Base-by-base conservation (phyloP, 768 basidiomycete genomes). In the Scleroderma citrinum region DNA sequence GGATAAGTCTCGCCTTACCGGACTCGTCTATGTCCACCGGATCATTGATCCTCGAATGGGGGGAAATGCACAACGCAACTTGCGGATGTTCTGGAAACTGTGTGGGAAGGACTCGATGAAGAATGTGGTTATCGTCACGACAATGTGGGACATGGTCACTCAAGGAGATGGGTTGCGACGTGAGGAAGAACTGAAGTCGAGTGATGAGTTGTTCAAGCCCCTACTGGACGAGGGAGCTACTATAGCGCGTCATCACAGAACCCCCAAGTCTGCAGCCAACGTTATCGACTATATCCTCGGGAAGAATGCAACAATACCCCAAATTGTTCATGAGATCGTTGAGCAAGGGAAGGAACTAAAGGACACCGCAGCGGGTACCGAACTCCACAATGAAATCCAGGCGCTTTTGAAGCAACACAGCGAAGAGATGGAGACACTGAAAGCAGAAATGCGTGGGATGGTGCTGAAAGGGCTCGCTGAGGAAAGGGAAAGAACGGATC, bases 1-100 rank as follows among this genome's bases (percentile, higher is more conserved):
- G 21, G 3, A 2, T 0, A 26, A 7, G 13, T 41, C 20, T 6
- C 14, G 6, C 10, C 5, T 41, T 6, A 59, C 70, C 2, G 74
- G 73, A 1, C 66, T 76, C 39, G 67, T 76, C 31, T 76, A 76
- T 54, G 60, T 75, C 54, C 75, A 75, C 49, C 70, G 73, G 0
- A 76, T 76, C 29, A 38, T 26, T 16, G 75, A 75, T 49, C 60
- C 66, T 55, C 62, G 73, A 20, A 62, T 77, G 50, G 70, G 69
- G 7, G 69, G 69, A 7, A 69, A 67, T 39, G 68, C 71, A 7
- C 61, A 60, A 16, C 64, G 68, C 45, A 74, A 71, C 50, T 72
- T 73, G 47, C 60, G 62, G 24, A 66, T 75, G 62, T 75, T 76
- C 58, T 55, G 68, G 20, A 63, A 71, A 49, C 61, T 78, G 14